These are phyloP conservation scores for Lipomyces chichibuensis DNA, from an alignment of 805 yeast species.

Conservation along the genomic window DNA sequence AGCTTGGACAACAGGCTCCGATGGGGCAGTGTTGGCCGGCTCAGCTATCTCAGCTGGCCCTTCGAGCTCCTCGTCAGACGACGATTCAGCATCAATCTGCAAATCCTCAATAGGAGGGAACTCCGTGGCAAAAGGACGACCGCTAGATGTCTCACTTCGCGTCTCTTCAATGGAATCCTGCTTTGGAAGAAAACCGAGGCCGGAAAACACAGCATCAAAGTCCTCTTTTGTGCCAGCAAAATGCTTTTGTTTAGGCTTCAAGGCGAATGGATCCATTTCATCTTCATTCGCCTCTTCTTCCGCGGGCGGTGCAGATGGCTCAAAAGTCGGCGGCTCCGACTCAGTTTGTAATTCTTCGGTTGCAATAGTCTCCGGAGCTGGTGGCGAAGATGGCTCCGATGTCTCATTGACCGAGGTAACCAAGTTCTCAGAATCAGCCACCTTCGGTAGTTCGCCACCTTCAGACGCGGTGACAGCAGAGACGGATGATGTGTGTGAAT, in stretches of 20 bases:
- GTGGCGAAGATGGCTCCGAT: not conserved
- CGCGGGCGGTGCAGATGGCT: slow-evolving; percentile 3
- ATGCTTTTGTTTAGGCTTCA: slow-evolving; percentile 10
- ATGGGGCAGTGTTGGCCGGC: not conserved
- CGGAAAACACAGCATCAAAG: slow-evolving; percentile 32
- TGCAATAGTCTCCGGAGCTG: not conserved
- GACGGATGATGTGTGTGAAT: slow-evolving; percentile 41
- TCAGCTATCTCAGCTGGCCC: not conserved
- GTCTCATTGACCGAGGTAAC: not conserved
- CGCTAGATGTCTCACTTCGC: not conserved
- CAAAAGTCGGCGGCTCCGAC: slow-evolving; percentile 22
- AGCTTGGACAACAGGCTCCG: slow-evolving; percentile 1
- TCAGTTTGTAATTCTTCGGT: not conserved
- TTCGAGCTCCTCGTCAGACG: slow-evolving; percentile 39
- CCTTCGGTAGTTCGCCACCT: slow-evolving; percentile 23
- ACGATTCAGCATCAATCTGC: slow-evolving; percentile 30
- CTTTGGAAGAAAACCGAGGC: slow-evolving; percentile 27
- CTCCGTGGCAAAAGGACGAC: slow-evolving; percentile 20
- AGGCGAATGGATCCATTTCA: slow-evolving; percentile 24
- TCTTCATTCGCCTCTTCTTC: slow-evolving; percentile 19
- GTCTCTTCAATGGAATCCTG: slow-evolving; percentile 4
- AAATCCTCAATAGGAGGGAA: slow-evolving; percentile 40
- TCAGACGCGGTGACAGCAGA: slow-evolving; percentile 37
- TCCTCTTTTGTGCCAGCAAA: slow-evolving; percentile 32
- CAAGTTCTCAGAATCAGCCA: slow-evolving; percentile 25